phyloP scores from a whole-genome alignment of 1,284 basidiomycete genomes.

The Trichosporon sp. region DNA sequence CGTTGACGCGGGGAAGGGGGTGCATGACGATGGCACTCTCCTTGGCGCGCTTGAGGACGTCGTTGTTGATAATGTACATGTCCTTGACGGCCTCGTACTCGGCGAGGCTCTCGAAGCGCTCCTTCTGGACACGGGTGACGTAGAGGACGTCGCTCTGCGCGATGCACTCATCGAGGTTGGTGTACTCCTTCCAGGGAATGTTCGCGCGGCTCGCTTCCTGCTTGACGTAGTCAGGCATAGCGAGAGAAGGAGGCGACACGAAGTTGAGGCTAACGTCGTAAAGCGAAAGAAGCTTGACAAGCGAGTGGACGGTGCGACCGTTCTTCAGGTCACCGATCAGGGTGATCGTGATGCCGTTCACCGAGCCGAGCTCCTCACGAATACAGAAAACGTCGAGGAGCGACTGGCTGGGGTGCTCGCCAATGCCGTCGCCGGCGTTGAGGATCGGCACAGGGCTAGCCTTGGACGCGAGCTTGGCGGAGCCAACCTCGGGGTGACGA shows the following conservation, averaged over 20 bases:
- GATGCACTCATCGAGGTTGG: conserved; percentile 82
- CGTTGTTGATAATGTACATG: conserved; percentile 89
- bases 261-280: conserved; percentile 94
- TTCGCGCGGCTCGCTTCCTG: conserved; percentile 75
- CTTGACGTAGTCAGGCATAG: conserved; percentile 86
- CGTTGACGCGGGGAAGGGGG: conserved; percentile 87
- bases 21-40: conserved; percentile 98
- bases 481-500: conserved; percentile 89
- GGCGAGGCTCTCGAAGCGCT: conserved; percentile 74
- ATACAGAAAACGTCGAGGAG: conserved; percentile 95
- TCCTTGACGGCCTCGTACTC: conserved; percentile 92
- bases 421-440: conserved; percentile 95
- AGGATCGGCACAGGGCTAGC: conserved; percentile 91
- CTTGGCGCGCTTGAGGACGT: conserved; percentile 83
- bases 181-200: conserved; percentile 70
- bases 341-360: conserved; percentile 93
- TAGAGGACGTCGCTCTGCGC: conserved; percentile 94
- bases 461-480: conserved; percentile 84
- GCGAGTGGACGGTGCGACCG: conserved; percentile 92
- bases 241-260: conserved; percentile 81
- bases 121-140: conserved; percentile 92
- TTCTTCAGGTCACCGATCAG: conserved; percentile 95
- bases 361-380: conserved; percentile 94
- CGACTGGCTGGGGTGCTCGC: conserved; percentile 96
- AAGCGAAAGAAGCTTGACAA: conserved; percentile 84